Evolutionary conservation across 148 eudicot genomes (phyloP).

Genomic region (Diospyros kaki): DNA sequence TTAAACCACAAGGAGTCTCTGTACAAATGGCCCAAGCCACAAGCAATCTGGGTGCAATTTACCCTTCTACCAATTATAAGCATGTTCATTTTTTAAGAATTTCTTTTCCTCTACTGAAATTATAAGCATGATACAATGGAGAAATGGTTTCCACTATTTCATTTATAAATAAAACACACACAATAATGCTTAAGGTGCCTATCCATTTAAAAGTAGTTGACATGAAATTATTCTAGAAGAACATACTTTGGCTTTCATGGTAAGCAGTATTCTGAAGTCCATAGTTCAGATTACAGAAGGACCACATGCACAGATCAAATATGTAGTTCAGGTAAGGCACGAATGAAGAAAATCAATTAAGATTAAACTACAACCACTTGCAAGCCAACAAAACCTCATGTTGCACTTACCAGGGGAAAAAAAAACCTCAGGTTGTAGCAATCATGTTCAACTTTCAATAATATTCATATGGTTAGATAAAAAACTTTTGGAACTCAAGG

Average conservation of each 20-base stretch:
- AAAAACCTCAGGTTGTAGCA: neutral
- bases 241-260: neutral
- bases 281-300: neutral
- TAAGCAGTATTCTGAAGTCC: neutral
- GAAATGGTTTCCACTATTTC: no score
- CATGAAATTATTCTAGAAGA: slow-evolving; percentile 1
- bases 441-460: neutral
- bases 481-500: neutral
- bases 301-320: neutral
- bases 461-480: neutral
- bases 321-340: neutral
- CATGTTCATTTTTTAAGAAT: no score
- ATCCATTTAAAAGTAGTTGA: no score
- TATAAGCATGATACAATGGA: no score
- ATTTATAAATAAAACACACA: no score
- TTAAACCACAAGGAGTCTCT: no score
- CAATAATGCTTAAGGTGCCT: no score
- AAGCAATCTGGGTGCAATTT: no score
- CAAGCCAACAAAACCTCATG: neutral
- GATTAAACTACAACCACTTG: slow-evolving; percentile 4
- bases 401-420: no score
- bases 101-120: no score
- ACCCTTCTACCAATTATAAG: no score
- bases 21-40: no score
- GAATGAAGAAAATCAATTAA: neutral